Evolutionary conservation across 139 green algal genomes (phyloP).

Genomic region (Chlorella sp.): DNA sequence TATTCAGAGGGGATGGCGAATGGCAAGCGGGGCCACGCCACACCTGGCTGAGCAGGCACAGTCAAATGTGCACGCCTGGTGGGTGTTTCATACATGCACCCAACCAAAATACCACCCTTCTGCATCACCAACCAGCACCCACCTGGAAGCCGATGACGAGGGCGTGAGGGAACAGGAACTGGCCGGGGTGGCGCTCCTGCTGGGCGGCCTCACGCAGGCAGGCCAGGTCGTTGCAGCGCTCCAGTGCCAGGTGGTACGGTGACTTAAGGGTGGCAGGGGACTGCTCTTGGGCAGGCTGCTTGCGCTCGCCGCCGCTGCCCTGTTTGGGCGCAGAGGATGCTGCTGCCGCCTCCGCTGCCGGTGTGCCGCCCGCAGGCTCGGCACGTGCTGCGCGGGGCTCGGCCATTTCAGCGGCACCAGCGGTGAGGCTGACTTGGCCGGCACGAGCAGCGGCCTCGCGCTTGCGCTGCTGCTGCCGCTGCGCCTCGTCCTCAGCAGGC

Average conservation of each 20-base stretch:
- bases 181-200: conserved; percentile 10
- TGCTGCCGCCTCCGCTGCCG: not conserved
- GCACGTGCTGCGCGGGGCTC: not conserved
- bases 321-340: not conserved
- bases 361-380: not conserved
- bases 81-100: no score
- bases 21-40: not conserved
- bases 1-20: not conserved
- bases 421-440: not conserved
- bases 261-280: not conserved
- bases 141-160: conserved; percentile 36
- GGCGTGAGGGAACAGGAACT: conserved; percentile 41
- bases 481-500: not conserved
- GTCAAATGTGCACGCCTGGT: not conserved
- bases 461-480: not conserved
- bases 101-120: not conserved
- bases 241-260: not conserved
- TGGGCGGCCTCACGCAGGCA: conserved; percentile 34
- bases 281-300: not conserved
- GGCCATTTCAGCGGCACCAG: not conserved
- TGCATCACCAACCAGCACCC: not conserved
- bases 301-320: not conserved
- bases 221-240: conserved; percentile 27
- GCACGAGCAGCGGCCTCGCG: no score
- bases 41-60: not conserved